phyloP scores from a whole-genome alignment of 139 green algal genomes.

The Chlorella sorokiniana region DNA sequence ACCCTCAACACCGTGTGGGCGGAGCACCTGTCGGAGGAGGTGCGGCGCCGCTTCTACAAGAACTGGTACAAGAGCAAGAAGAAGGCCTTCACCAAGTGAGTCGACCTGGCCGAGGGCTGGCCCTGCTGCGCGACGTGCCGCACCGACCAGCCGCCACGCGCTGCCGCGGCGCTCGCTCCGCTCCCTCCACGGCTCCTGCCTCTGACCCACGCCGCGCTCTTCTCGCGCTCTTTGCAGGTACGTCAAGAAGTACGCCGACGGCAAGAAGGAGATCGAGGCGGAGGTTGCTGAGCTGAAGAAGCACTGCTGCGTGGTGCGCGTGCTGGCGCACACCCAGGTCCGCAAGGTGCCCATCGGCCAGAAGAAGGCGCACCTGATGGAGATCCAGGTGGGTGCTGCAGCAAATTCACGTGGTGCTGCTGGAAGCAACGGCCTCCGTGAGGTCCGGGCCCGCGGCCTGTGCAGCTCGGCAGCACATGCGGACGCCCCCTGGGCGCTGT shows the following conservation, averaged over 20 bases:
- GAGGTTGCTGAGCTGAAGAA: slow-evolving; percentile 96
- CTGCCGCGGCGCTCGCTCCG: too few species aligned
- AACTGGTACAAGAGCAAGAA: slow-evolving; percentile 99
- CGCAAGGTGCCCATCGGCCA: slow-evolving; percentile 83
- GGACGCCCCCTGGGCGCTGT: too few species aligned
- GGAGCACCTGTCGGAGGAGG: slow-evolving; percentile 94
- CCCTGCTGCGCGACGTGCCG: neutral
- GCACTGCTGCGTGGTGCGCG: slow-evolving; percentile 87
- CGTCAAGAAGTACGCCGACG: slow-evolving; percentile 94
- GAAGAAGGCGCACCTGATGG: slow-evolving; percentile 99
- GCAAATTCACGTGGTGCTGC: neutral
- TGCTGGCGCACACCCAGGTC: slow-evolving; percentile 95
- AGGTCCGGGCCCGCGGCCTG: neutral
- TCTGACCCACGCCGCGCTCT: neutral
- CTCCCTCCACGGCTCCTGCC: too few species aligned
- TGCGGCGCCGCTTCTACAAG: slow-evolving; percentile 94
- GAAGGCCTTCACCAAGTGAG: slow-evolving; percentile 96
- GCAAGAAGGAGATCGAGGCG: slow-evolving; percentile 88
- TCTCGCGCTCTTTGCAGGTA: slow-evolving; percentile 57
- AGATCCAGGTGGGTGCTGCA: slow-evolving; percentile 86
- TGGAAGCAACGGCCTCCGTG: neutral
- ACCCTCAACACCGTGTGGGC: slow-evolving; percentile 96
- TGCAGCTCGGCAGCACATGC: neutral
- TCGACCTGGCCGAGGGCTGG: neutral
- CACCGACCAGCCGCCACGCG: too few species aligned